Evolutionary conservation across 495 filamentous ascomycete genomes (phyloP).

Genomic region (Penicillium coprophilum): DNA sequence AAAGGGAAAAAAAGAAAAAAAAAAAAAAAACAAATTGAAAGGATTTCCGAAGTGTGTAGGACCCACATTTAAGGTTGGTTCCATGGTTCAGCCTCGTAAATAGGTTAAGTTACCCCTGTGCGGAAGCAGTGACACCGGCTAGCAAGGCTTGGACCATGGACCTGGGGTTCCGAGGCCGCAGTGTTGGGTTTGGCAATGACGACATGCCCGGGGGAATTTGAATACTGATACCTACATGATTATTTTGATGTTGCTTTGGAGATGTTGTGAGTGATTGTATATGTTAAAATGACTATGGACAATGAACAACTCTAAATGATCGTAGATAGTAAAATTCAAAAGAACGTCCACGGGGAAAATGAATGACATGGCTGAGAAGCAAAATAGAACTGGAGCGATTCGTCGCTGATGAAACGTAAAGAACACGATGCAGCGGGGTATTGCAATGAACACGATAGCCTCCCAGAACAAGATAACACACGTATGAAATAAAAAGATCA

Average conservation of each 20-base stretch:
- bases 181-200: conserved; percentile 26
- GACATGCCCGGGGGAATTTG: conserved; percentile 13
- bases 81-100: conserved; percentile 18
- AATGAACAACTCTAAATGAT: conserved; percentile 3
- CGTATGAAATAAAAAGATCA: conserved; percentile 4
- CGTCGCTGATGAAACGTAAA: conserved; percentile 5
- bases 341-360: not conserved
- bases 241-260: not conserved
- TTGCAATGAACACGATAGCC: conserved; percentile 28
- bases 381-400: conserved; percentile 3
- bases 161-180: conserved; percentile 17
- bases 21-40: not conserved
- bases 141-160: conserved; percentile 18
- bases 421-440: conserved; percentile 24
- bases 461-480: conserved; percentile 22
- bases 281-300: conserved; percentile 1
- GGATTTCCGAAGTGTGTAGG: not conserved
- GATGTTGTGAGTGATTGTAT: not conserved
- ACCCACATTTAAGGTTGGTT: not conserved
- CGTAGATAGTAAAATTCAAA: conserved; percentile 3
- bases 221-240: no score
- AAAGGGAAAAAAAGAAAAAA: not conserved
- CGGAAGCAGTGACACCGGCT: conserved; percentile 20
- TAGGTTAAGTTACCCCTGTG: conserved; percentile 17
- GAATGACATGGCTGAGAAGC: conserved; percentile 13